phyloP scores from a whole-genome alignment of 441 rosid genomes.

The Brassica balearica region DNA sequence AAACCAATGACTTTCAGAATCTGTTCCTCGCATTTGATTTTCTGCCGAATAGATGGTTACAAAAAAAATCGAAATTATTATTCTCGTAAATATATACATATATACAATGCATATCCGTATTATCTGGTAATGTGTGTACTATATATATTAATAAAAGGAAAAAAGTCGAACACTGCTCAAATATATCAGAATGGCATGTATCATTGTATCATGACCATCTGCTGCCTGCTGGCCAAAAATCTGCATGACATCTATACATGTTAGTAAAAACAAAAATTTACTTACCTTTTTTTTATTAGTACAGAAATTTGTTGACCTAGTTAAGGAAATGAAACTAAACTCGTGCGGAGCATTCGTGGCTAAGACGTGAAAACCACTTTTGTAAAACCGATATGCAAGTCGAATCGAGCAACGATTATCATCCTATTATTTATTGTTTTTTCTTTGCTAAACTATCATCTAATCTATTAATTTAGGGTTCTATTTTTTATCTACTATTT shows the following conservation, averaged over 20 bases:
- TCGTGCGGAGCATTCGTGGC: constrained; percentile 7
- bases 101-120: neutral
- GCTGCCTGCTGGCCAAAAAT: neutral
- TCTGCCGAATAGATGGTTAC: neutral
- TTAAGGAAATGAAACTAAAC: neutral
- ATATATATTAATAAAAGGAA: neutral
- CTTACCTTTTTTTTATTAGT: neutral
- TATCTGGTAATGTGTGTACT: neutral
- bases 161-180: neutral
- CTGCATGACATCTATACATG: neutral
- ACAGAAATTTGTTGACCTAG: neutral
- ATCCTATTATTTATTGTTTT: neutral
- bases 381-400: neutral
- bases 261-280: neutral
- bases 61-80: neutral
- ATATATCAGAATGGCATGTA: neutral
- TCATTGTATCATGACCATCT: neutral
- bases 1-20: neutral
- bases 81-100: neutral
- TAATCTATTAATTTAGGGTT: no score
- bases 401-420: neutral
- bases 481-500: no score
- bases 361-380: neutral
- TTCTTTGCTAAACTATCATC: neutral
- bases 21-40: neutral